These are phyloP conservation scores for Benincasa hispida DNA, from an alignment of 306 rosid species.

Conservation along the genomic window DNA sequence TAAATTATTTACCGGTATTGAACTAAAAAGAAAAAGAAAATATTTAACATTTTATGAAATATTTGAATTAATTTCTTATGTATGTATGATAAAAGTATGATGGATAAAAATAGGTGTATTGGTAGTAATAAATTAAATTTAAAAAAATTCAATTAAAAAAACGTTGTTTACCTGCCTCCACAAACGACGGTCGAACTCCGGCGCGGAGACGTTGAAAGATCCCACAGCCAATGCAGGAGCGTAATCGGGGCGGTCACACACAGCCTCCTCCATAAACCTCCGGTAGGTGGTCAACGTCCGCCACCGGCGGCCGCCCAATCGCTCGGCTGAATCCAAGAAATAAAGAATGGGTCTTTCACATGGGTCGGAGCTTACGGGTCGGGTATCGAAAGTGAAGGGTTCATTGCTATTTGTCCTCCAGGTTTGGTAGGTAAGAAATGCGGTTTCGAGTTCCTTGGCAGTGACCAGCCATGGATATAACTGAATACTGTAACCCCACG, in stretches of 20 bases:
- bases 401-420: conserved; percentile 24
- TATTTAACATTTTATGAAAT: too few species aligned
- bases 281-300: conserved; percentile 21
- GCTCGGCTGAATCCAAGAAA: conserved; percentile 26
- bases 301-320: not conserved
- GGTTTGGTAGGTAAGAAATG: conserved; percentile 30
- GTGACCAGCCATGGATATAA: conserved; percentile 30
- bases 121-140: too few species aligned
- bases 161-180: conserved; percentile 53
- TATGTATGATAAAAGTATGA: too few species aligned
- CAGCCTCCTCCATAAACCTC: not conserved
- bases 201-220: conserved; percentile 32
- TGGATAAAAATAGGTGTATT: too few species aligned
- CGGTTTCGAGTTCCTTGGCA: conserved; percentile 37
- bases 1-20: too few species aligned
- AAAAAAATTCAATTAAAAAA: too few species aligned
- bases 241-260: conserved; percentile 14
- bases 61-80: too few species aligned
- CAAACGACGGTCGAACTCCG: conserved; percentile 6
- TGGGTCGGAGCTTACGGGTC: conserved; percentile 20
- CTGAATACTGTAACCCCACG: conserved; percentile 64
- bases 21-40: too few species aligned
- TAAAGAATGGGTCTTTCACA: conserved; percentile 28
- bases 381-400: conserved; percentile 45
- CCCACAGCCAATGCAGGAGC: conserved; percentile 12